phyloP scores from a whole-genome alignment of 257 asterid genomes.

The Nyctanthes arbortristis region DNA sequence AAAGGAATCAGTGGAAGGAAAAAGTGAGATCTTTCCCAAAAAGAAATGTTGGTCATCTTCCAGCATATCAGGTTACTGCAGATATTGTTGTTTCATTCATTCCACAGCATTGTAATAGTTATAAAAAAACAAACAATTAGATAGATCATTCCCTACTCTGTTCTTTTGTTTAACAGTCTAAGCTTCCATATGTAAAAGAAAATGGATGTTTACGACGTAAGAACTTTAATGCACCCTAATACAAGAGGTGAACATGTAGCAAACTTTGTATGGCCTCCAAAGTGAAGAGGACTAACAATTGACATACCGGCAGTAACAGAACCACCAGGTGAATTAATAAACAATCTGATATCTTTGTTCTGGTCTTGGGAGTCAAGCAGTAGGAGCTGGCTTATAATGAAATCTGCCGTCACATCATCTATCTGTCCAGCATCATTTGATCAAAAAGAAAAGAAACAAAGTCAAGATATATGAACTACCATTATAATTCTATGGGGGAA shows the following conservation, averaged over 20 bases:
- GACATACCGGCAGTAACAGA: constrained; percentile 91
- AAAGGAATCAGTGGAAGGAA: not conserved
- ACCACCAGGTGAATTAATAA: constrained; percentile 97
- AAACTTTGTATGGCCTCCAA: constrained; percentile 1
- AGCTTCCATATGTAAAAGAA: not conserved
- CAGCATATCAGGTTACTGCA: not conserved
- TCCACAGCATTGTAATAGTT: too few species aligned
- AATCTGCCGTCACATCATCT: constrained; percentile 86
- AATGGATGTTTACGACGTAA: not conserved
- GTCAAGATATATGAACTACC: not conserved
- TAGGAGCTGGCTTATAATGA: constrained; percentile 75
- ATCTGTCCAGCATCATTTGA: constrained; percentile 53
- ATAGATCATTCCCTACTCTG: not conserved
- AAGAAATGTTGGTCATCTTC: not conserved
- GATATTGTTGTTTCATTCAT: too few species aligned
- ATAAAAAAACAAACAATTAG: not conserved
- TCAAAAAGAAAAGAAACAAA: not conserved
- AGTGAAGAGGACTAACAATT: constrained; percentile 6
- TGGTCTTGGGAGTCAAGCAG: constrained; percentile 85
- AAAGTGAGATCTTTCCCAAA: not conserved
- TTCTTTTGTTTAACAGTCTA: not conserved
- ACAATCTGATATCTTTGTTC: constrained; percentile 74
- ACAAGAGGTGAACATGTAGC: not conserved
- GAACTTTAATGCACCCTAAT: not conserved
- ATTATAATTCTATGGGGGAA: too few species aligned